Conservation (phyloP, 176 grass and related monocot genomes). For the Calamus simplicifolius region DNA sequence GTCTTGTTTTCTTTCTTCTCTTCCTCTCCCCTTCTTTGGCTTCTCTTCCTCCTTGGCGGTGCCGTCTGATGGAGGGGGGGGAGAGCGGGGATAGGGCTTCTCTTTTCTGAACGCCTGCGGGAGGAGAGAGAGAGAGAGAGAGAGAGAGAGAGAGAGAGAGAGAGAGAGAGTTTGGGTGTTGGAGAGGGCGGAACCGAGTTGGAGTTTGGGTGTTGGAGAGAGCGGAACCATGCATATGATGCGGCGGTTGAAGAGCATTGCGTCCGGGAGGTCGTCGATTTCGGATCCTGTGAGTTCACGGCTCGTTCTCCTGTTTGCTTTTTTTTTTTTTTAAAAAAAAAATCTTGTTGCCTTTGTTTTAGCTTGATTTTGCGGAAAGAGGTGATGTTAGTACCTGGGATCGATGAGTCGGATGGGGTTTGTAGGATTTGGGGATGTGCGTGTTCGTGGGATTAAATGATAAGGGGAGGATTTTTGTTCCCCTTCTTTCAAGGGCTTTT, state of each 20-base stretch:
- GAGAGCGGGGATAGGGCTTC: neutral
- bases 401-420: no score
- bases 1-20: neutral
- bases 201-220: neutral
- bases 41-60: neutral
- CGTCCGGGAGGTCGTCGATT: conserved; percentile 6
- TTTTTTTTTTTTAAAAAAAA: no score
- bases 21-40: neutral
- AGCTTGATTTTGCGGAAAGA: no score
- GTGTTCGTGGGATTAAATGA: no score
- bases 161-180: neutral
- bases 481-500: no score
- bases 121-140: neutral
- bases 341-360: neutral
- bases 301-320: neutral
- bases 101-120: neutral
- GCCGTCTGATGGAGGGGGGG: no score
- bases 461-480: no score
- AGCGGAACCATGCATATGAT: conserved; percentile 10
- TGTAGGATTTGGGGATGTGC: no score
- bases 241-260: conserved; percentile 16
- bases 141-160: conserved; percentile 2
- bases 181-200: neutral
- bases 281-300: conserved; percentile 7
- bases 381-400: no score